Base-by-base conservation (phyloP, 192 early-diverging fungal species). In the Mortierella alpina region DNA sequence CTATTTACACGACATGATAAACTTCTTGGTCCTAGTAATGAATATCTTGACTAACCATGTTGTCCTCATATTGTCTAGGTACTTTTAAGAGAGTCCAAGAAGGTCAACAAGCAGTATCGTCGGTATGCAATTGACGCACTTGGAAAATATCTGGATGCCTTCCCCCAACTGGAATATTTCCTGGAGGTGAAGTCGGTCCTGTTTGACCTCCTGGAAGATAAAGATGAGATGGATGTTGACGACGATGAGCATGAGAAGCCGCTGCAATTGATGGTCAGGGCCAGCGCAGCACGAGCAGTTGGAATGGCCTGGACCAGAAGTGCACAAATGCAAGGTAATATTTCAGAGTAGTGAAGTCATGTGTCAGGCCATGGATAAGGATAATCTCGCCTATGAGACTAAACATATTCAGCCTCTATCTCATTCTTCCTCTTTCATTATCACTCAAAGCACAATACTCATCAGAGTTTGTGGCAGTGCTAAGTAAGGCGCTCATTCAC, bases 81-180 rank as follows among this genome's bases (percentile, higher is more conserved):
- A 20, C 66, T 95, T 20, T 59, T 93, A 4, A 90, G 92, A 20
- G 95, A 96, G 70, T 83, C 90, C 1, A 93, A 93, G 54, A 91
- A 93, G 61, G 92, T 90, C 23, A 94, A 94, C 76, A 86, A 88
- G 59, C 75, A 75, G 10, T 96, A 96, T 59, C 87, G 88, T 42
- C 86, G 93, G 7, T 72, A 89, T 66, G 86, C 89, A 11, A 87
- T 96, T 41, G 87, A 90, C 59, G 84, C 86, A 4, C 69, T 95
- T 12, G 90, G 89, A 13, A 72, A 70, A 20, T 88, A 91, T 63
- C 75, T 93, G 49, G 87, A 92, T 51, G 64, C 83, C 10, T 88
- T 92, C 63, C 68, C 70, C n/a, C 79, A 87, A 42, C 59, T 92
- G 7, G 84, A 92, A 60, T 63, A 82, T 42, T 91, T 87, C 53